Percentiles rank a stretch among this genome's conserved stretches.
Evolutionary conservation across 2,329 filamentous ascomycete genomes (phyloP).

Genomic region (Emmonsiellopsis sp.): DNA sequence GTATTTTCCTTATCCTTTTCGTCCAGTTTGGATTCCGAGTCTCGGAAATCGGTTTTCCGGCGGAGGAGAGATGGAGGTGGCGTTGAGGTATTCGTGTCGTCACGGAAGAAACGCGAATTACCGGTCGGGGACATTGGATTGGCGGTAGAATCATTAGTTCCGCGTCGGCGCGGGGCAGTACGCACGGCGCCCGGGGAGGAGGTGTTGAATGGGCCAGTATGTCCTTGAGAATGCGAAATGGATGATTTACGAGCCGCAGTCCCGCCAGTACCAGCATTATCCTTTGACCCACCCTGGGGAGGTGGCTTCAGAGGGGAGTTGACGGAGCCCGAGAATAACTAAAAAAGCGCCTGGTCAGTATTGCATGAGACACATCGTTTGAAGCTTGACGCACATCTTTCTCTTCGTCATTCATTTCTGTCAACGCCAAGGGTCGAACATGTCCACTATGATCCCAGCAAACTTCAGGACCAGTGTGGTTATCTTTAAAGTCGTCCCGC

Average conservation of each 20-base stretch:
- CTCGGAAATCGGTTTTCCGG: constrained; percentile 54
- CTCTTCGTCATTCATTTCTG: constrained; percentile 61
- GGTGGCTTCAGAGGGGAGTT: constrained; percentile 90
- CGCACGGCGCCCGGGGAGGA: constrained; percentile 66
- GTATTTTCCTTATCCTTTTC: constrained; percentile 40
- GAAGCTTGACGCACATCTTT: constrained; percentile 45
- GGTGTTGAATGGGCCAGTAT: constrained; percentile 55
- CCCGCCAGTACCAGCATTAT: constrained; percentile 28
- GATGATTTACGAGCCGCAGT: constrained; percentile 67
- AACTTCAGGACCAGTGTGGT: constrained; percentile 72
- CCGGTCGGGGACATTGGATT: constrained; percentile 41
- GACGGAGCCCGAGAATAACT: constrained; percentile 78
- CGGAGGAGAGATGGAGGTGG: constrained; percentile 53
- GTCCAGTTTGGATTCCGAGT: constrained; percentile 35
- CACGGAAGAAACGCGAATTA: constrained; percentile 38
- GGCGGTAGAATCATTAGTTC: constrained; percentile 64
- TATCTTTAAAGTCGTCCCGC: constrained; percentile 61
- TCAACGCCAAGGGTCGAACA: constrained; percentile 61
- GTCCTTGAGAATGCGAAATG: constrained; percentile 58
- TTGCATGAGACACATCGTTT: not conserved
- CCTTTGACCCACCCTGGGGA: constrained; percentile 57
- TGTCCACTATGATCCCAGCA: constrained; percentile 77
- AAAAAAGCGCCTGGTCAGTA: constrained; percentile 14
- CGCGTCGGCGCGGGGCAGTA: constrained; percentile 69
- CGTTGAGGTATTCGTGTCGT: constrained; percentile 47